A percentile compares a stretch with the other conserved stretches of the same genome.
Evolutionary conservation across 2,329 filamentous ascomycete genomes (phyloP).

Genomic region (Grosmannia clavigera): DNA sequence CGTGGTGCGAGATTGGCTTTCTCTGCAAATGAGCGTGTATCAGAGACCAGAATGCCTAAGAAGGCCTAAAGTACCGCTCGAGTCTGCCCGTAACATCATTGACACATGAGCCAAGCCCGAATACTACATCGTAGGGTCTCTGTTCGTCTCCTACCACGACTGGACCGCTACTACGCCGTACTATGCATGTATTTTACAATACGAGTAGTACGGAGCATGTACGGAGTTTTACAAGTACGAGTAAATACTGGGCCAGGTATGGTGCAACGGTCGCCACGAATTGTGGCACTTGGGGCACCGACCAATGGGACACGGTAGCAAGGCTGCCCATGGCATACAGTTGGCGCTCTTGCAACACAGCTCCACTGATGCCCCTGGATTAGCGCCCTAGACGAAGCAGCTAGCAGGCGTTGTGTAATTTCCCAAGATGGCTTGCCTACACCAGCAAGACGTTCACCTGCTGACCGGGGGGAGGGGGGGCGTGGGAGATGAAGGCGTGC

Average conservation of each 20-base stretch:
- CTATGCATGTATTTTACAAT: too few species aligned
- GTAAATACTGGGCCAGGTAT: neutral
- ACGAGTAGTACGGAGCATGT: too few species aligned
- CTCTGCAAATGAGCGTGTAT: neutral
- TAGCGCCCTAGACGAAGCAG: slow-evolving; percentile 9
- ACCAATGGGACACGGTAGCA: neutral
- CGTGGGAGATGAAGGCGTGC: slow-evolving; percentile 6
- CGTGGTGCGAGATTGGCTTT: neutral
- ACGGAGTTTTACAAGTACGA: neutral
- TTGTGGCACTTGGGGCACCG: neutral
- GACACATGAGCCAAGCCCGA: too few species aligned
- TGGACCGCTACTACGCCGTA: neutral
- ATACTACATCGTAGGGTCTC: neutral
- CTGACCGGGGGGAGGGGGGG: neutral
- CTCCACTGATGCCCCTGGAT: slow-evolving; percentile 10
- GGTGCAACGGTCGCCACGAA: neutral
- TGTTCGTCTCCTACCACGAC: neutral
- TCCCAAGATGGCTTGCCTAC: slow-evolving; percentile 9
- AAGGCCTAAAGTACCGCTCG: too few species aligned
- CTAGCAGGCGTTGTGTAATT: slow-evolving; percentile 11
- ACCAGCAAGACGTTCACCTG: neutral
- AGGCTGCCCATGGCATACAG: slow-evolving; percentile 1
- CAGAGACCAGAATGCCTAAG: neutral
- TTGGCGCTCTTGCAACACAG: neutral
- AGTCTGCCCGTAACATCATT: neutral